A percentile compares a stretch with the other conserved stretches of the same genome.
Evolutionary conservation across 2,329 filamentous ascomycete species (phyloP).

Genomic region (Anthostomella pinea): DNA sequence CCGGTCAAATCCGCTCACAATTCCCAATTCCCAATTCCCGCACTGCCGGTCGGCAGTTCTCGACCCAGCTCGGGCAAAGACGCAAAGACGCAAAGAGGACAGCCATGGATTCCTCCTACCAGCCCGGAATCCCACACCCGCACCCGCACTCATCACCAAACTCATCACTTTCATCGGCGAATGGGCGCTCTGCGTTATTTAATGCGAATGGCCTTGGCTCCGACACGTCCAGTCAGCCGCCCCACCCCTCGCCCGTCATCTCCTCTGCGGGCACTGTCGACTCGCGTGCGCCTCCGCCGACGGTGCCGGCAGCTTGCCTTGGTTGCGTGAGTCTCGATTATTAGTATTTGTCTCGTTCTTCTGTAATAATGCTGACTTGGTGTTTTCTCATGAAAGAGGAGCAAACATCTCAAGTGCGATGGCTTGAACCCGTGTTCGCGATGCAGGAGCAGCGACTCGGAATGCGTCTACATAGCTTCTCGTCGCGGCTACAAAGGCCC

Average conservation of each 20-base stretch:
- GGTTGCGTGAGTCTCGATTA: slow-evolving; percentile 47
- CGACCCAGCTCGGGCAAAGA: too few relatives aligned
- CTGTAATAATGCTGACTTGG: slow-evolving; percentile 13
- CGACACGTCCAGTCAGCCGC: too few relatives aligned
- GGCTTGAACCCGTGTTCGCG: slow-evolving; percentile 67
- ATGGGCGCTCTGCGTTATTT: too few relatives aligned
- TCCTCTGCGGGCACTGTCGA: slow-evolving; percentile 19
- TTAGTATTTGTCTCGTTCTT: slow-evolving; percentile 8
- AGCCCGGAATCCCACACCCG: too few relatives aligned
- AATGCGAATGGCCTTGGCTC: too few relatives aligned
- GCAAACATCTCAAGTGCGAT: slow-evolving; percentile 75
- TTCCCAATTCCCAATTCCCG: too few relatives aligned
- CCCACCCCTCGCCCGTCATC: background rate
- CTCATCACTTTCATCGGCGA: too few relatives aligned
- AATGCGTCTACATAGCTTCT: slow-evolving; percentile 72
- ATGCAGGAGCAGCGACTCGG: slow-evolving; percentile 55
- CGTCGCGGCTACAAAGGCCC: slow-evolving; percentile 73
- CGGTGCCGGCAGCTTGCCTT: slow-evolving; percentile 52
- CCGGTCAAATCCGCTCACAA: too few relatives aligned
- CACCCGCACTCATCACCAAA: too few relatives aligned
- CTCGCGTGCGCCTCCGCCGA: slow-evolving; percentile 29
- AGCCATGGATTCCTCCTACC: too few relatives aligned
- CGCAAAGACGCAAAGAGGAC: too few relatives aligned
- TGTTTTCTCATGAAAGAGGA: slow-evolving; percentile 39
- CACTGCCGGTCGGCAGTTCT: too few relatives aligned